Base-by-base conservation (phyloP, 1,284 basidiomycete genomes). In the Stereum hirsutum region DNA sequence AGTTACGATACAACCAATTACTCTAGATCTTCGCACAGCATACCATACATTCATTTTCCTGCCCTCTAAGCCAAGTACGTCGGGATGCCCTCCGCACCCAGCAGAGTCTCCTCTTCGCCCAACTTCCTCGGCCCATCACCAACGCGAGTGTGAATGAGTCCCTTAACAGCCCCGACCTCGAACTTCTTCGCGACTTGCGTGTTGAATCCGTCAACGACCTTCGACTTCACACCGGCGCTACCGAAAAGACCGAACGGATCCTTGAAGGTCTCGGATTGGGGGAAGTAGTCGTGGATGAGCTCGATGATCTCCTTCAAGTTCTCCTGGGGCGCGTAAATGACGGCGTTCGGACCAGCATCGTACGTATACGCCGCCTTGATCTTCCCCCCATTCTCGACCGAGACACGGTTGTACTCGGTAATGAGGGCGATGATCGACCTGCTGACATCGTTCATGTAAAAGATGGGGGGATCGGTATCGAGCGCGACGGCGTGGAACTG, bases 361-460 rank as follows among this genome's bases (percentile, higher is more conserved):
- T 89, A 99, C 5, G 96, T 99, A 69, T 99, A 99, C 28, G 94
- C 95, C 0, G 89, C 94, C 57, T 89, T 81, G 58, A 81, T 69
- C 47, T 78, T 74, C 2, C 77, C 70, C 0, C 81, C 79, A 7
- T 65, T 63, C 36, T 66, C 78, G 36, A 82, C 60, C 2, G 80
- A 74, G 28, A 89, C 71, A n/a, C 94, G 78, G 68, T 99, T 99
- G 68, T 94, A 82, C 66, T 98, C 96, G 46, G 90, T 86, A 49
- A 99, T 74, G 52, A 95, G 64, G 5, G 81, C 72, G 55, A 96
- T 89, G 65, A 97, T 89, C 23, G 87, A 65, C 24, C 86, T 76
- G 50, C 83, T 89, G 52, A 94, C 89, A 63, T 99, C 95, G 71
- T 98, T 99, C 79, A 99, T 85, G 73, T 99, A 99, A 64, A 99